Evolutionary conservation across 176 grass and related monocot genomes (phyloP).

Genomic region (Rhynchospora breviuscula): DNA sequence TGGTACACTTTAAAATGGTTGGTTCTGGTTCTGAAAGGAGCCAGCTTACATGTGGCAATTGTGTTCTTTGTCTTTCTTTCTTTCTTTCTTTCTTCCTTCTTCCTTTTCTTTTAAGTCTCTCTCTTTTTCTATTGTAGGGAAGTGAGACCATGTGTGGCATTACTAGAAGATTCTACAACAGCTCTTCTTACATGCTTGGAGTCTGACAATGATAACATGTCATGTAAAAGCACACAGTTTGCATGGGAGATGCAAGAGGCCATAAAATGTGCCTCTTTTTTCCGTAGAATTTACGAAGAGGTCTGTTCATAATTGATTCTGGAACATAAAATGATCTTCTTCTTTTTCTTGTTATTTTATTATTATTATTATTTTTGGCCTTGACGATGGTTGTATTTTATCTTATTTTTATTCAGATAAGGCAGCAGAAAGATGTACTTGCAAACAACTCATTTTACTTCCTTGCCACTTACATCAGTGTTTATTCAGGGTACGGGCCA

Average conservation of each 20-base stretch:
- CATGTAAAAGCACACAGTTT: conserved; percentile 51
- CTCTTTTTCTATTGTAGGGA: conserved; percentile 33
- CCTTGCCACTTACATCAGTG: conserved; percentile 72
- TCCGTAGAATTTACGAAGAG: conserved; percentile 97
- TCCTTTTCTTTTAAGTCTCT: conserved; percentile 17
- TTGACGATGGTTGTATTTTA: conserved; percentile 4
- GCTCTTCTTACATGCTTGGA: conserved; percentile 86
- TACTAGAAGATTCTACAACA: conserved; percentile 69
- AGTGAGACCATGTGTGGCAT: conserved; percentile 53
- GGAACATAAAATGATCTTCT: background rate
- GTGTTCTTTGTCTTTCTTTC: conserved; percentile 22
- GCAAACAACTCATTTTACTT: conserved; percentile 63
- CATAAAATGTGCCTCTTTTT: conserved; percentile 78
- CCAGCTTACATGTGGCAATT: background rate
- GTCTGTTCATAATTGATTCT: conserved; percentile 32
- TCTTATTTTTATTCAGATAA: conserved; percentile 62
- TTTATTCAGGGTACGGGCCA: conserved; percentile 80
- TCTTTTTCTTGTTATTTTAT: background rate
- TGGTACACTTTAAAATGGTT: background rate
- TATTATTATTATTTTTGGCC: no score
- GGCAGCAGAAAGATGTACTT: conserved; percentile 78
- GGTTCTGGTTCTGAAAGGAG: background rate
- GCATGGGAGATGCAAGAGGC: conserved; percentile 59
- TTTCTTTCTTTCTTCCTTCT: background rate
- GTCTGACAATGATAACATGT: conserved; percentile 51